Percentiles rank a stretch among this genome's conserved stretches.
Evolutionary conservation across 257 asterid genomes (phyloP).

Genomic region (Solanum sparsipilum): DNA sequence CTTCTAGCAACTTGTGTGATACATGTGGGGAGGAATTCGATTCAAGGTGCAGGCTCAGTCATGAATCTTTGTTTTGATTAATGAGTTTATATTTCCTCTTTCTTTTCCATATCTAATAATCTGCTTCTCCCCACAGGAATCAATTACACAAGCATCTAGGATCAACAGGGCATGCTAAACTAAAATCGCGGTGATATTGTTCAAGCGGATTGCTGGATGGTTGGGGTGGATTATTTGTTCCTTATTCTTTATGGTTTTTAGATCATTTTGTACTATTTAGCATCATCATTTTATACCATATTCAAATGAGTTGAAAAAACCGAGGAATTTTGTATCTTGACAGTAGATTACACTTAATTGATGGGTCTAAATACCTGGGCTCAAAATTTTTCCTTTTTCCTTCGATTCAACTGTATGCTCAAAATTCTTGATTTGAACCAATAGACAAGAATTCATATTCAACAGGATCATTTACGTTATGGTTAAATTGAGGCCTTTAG

Average conservation of each 20-base stretch:
- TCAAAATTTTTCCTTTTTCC: not conserved
- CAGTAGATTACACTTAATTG: not conserved
- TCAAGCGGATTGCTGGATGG: not conserved
- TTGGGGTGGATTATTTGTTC: not conserved
- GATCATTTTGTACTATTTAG: not conserved
- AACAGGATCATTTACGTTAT: not conserved
- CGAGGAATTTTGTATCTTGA: not conserved
- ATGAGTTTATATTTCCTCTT: not conserved
- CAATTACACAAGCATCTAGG: slow-evolving; percentile 73
- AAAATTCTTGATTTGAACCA: not conserved
- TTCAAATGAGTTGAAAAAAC: not conserved
- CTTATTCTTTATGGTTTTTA: not conserved
- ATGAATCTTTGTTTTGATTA: not conserved
- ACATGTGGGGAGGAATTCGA: slow-evolving; percentile 77
- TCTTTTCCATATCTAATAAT: not conserved
- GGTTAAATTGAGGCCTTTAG: not conserved
- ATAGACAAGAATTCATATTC: not conserved
- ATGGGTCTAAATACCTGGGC: not conserved
- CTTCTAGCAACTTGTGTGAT: slow-evolving; percentile 46
- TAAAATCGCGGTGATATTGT: slow-evolving; percentile 34
- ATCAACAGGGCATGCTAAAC: slow-evolving; percentile 72
- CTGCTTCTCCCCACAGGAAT: slow-evolving; percentile 36
- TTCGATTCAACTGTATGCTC: not conserved
- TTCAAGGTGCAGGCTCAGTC: slow-evolving; percentile 32
- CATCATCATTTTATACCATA: not conserved